Base-by-base conservation (phyloP, 2,329 filamentous ascomycete species). In the Phoma sp. region DNA sequence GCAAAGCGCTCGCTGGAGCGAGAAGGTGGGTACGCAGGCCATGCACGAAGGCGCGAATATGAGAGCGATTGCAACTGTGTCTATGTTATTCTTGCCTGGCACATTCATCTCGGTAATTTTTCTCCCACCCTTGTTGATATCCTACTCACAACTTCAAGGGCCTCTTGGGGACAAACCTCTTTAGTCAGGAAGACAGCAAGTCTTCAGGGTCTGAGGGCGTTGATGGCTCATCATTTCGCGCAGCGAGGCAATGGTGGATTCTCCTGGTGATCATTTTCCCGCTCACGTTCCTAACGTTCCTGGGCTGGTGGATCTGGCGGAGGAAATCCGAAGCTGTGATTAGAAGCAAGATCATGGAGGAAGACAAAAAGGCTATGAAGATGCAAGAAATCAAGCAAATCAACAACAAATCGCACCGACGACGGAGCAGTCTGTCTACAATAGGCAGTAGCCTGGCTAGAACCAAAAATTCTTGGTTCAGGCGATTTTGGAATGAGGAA, bases 1-100 rank as follows among this genome's bases (percentile, higher is more conserved):
- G 38, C 43, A 49, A 34, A 57, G 42, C 18, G 49, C 48, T 7
- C 38, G 42, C 12, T 53, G 47, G 47, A 46, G 42, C 15, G 47
- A 52, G 7, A 54, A 50, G 12, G 45, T 57, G 25, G 54, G 43
- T 3, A 49, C 12, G 20, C 54, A 54, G 15, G 37, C 54, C 9
- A 50, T 57, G 49, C 39, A 46, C n/a, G 54, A 57, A 29, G 40
- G 54, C 18, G 49, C 54, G 2, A 54, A 42, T 7, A 57, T 54
- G 49, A 28, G 33, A 15, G 50, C 45, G 15, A 50, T 57, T n/a
- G 43, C 54, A 7, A 28, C 50, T 5, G 21, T 42, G 3, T 30
- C 39, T 2, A 42, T 32, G 26, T 1, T 42, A 11, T 30, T 42
- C 15, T 12, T 42, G 3, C 26, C 26, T 2, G 26, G 26, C 5